Base-by-base conservation (phyloP, 352 stramenopile genomes). In the Phytophthora cactorum region DNA sequence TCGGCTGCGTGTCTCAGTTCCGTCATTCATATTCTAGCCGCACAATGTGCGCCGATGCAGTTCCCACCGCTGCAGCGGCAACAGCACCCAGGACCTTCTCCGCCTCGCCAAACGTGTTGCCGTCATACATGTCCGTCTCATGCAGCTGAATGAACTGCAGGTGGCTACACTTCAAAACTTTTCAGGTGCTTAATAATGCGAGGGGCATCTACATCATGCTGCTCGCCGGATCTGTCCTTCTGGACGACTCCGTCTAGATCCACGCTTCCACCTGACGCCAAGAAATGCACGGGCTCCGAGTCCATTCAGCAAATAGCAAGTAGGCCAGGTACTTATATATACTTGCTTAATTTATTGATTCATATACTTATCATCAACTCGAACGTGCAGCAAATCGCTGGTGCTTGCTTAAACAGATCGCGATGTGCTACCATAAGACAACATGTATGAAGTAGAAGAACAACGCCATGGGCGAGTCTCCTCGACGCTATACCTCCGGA, bases 131-230 rank as follows among this genome's bases (percentile, higher is more conserved):
- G 51, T 66, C 51, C 2, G 56, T 29, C 3, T 34, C 34, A 1
- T 51, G 12, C 15, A 59, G 55, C 5, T 28, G 17, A 2, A 8
- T 57, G 10, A 66, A 44, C 36, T 63, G n/a, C 22, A 54, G 6
- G 32, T 70, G 55, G 5, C 62, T 29, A 9, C 27, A 15, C 43
- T 59, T 66, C 63, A 71, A 46, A 28, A 62, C 62, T 44, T 71
- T 71, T 51, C 17, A 22, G 17, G 17, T 22, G 17, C 15, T 62
- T 68, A 1, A 59, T 29, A 1, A 63, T 39, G 2, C 55, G 27
- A 1, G 52, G 68, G 31, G 38, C 67, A 0, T 29, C 28, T 0
- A 68, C 58, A 14, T 66, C 57, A 0, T 43, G 12, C n/a, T 71
- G 45, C 29, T 47, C 8, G 7, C 8, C 32, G 4, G 7, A 22